A percentile compares a stretch with the other conserved stretches of the same genome.
These are phyloP conservation scores for Diaporthe sp. DNA, from an alignment of 2,329 filamentous ascomycete genomes.

Conservation along the genomic window DNA sequence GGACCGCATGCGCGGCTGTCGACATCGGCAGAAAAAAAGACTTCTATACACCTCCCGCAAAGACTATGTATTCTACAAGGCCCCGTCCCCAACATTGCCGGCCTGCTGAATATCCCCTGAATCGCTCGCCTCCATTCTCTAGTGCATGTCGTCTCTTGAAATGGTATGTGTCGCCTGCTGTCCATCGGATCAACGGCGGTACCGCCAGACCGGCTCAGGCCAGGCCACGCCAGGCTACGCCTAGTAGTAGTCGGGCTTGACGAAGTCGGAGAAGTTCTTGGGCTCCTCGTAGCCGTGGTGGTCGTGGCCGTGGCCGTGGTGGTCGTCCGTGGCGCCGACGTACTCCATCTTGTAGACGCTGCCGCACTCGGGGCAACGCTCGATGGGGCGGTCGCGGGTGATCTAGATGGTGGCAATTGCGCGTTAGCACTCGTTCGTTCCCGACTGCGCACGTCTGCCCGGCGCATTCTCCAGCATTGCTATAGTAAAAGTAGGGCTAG, in stretches of 20 bases:
- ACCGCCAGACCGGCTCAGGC: constrained; percentile 38
- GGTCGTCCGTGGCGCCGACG: constrained; percentile 79
- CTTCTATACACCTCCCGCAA: constrained; percentile 46
- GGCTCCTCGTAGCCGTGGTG: constrained; percentile 82
- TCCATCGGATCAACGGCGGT: neutral
- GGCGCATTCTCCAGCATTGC: neutral
- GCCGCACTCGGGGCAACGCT: constrained; percentile 97
- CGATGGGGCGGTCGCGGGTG: constrained; percentile 88
- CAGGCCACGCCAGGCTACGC: neutral
- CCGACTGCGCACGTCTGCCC: neutral
- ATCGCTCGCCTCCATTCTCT: constrained; percentile 36
- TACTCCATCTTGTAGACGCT: constrained; percentile 99
- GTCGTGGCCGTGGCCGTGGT: constrained; percentile 65
- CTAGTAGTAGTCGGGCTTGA: constrained; percentile 96
- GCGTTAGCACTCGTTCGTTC: constrained; percentile 13
- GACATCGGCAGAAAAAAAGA: constrained; percentile 39
- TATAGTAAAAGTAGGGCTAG: neutral
- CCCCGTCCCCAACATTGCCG: constrained; percentile 28
- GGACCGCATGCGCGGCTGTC: neutral
- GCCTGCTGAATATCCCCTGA: constrained; percentile 15
- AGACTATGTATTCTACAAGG: constrained; percentile 57
- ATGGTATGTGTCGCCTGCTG: constrained; percentile 49
- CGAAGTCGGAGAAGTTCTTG: constrained; percentile 96
- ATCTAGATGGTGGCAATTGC: constrained; percentile 65
- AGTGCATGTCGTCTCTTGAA: constrained; percentile 30